phyloP scores from a whole-genome alignment of 75 land plant genomes.

The Ceratopteris richardii region DNA sequence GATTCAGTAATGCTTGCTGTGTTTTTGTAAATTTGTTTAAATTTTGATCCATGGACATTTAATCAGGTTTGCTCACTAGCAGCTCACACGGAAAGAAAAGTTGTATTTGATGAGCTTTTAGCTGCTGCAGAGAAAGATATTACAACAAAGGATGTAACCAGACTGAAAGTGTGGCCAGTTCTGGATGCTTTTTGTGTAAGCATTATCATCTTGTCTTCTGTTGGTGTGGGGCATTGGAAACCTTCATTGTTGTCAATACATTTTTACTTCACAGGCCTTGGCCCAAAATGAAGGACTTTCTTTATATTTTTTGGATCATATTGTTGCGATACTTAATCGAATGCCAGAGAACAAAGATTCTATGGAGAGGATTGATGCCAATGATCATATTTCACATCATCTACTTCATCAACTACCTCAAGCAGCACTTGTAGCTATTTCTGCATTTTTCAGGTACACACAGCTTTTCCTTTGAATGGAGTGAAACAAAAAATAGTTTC shows the following conservation, averaged over 20 bases:
- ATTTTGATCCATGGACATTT: not conserved
- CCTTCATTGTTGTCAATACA: too few species aligned
- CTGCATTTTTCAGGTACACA: conserved; percentile 67
- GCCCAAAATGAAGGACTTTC: conserved; percentile 75
- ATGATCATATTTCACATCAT: conserved; percentile 17
- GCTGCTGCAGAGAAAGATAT: conserved; percentile 75
- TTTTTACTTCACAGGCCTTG: conserved; percentile 46
- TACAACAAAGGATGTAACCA: conserved; percentile 62
- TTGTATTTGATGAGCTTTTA: conserved; percentile 82
- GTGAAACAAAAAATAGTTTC: too few species aligned
- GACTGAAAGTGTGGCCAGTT: conserved; percentile 88
- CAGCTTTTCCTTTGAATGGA: not conserved
- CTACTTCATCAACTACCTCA: conserved; percentile 38
- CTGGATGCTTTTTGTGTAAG: conserved; percentile 87
- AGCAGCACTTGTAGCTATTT: conserved; percentile 74
- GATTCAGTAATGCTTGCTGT: too few species aligned
- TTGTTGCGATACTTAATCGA: conserved; percentile 55
- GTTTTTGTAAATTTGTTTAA: too few species aligned
- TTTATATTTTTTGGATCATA: conserved; percentile 67
- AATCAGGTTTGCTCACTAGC: conserved; percentile 76
- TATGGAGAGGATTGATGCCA: conserved; percentile 38
- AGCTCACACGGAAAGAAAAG: conserved; percentile 53
- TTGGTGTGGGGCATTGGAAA: not conserved
- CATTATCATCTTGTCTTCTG: too few species aligned
- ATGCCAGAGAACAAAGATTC: conserved; percentile 40